A percentile compares a stretch with the other conserved stretches of the same genome.
phyloP scores from a whole-genome alignment of 2,329 filamentous ascomycete genomes.

The Emergomyces orientalis region DNA sequence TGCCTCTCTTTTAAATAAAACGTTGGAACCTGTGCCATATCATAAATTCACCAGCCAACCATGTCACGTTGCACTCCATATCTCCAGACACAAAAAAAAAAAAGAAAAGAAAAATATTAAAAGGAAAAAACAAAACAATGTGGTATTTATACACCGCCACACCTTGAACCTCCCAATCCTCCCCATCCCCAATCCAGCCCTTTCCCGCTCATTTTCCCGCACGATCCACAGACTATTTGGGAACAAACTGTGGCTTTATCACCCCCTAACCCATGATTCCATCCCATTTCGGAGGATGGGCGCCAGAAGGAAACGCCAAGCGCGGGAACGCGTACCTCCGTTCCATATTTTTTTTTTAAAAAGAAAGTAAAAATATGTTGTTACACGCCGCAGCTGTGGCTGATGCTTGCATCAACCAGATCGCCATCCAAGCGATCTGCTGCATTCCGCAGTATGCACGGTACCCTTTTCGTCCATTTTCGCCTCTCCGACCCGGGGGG shows the following conservation, averaged over 20 bases:
- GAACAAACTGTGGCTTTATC: not conserved
- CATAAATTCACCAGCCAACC: not conserved
- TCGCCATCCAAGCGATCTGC: not conserved
- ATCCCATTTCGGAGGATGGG: not conserved
- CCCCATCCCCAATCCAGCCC: not conserved
- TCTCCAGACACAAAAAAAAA: not conserved
- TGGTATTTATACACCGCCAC: not conserved
- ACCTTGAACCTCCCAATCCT: not conserved
- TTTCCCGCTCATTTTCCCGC: not conserved
- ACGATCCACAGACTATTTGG: not conserved
- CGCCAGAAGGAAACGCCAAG: not conserved
- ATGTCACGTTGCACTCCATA: not conserved
- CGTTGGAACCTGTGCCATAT: not conserved
- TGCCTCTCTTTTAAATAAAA: no score
- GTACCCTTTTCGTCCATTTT: not conserved
- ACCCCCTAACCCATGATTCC: not conserved
- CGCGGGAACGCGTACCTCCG: not conserved
- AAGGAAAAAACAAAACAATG: not conserved
- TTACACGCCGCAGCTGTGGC: not conserved
- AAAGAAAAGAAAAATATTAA: not conserved
- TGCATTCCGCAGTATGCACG: not conserved
- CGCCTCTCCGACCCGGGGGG: not conserved
- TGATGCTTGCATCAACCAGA: not conserved
- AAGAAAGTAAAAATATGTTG: no score
- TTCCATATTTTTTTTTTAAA: not conserved